phyloP scores from a whole-genome alignment of 2,329 filamentous ascomycete genomes.

The Microthyrium microscopicum region DNA sequence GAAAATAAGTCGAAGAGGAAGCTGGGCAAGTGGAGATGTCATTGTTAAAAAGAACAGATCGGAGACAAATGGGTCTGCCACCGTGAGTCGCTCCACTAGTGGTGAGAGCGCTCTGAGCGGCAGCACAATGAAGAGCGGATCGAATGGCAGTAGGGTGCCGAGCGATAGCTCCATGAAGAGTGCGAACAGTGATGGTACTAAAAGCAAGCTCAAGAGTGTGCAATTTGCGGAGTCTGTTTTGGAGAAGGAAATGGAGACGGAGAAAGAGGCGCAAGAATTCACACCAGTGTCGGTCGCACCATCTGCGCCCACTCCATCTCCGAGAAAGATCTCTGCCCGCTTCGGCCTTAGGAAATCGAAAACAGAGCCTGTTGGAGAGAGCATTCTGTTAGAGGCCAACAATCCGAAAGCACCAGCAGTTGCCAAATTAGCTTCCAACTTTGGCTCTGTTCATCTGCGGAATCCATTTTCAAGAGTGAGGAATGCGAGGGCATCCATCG shows the following conservation, averaged over 20 bases:
- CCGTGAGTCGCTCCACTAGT: conserved; percentile 17
- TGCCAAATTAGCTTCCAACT: conserved; percentile 11
- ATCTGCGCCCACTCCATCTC: no score
- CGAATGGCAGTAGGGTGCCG: conserved; percentile 18
- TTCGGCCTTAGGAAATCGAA: no score
- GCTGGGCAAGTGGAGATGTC: conserved; percentile 8
- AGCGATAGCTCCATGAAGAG: conserved; percentile 14
- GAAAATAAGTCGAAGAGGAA: conserved; percentile 19
- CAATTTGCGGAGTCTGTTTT: conserved; percentile 5
- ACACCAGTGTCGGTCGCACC: no score
- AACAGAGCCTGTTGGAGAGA: no score
- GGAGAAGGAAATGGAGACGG: no score
- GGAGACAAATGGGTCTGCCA: conserved; percentile 17
- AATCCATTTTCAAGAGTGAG: conserved; percentile 7
- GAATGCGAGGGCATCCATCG: conserved; percentile 6
- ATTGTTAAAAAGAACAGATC: conserved; percentile 6
- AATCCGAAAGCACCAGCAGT: no score
- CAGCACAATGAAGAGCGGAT: no score
- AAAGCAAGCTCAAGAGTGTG: no score
- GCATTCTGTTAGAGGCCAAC: no score
- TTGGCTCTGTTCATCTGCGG: conserved; percentile 3
- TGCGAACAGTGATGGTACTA: no score
- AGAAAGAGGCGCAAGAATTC: no score
- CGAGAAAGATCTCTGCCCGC: no score
- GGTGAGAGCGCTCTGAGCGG: conserved; percentile 1